Evolutionary conservation across 768 basidiomycete species (phyloP), one percentile per base, ranked within the genome.

Genomic region (Russula dissimulans): DNA sequence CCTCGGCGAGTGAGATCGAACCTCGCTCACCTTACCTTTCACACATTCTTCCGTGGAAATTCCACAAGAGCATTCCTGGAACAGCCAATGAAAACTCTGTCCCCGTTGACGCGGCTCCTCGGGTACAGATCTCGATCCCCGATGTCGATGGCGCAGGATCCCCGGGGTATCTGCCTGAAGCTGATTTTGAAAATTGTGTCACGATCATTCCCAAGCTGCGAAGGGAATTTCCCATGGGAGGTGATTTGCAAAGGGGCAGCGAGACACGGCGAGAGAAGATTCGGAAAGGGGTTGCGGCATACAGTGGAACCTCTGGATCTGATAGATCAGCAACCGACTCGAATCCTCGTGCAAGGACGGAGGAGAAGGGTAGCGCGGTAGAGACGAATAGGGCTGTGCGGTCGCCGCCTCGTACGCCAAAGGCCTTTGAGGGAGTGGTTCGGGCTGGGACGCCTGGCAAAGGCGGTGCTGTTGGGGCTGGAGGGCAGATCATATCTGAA

Each of bases 401-500:
- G 58, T 59, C 62, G 29, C 62, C 57, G 7, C 57, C 57, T 43
- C 57, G 45, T 15, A 52, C 56, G 17, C 49, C 53, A n/a, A 62
- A 64, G 52, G 51, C 52, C 32, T 49, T 52, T 8, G 62, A 61
- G n/a, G 38, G 34, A 3, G 41, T 55, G 11, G 45, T 46, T 8
- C 44, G 61, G 43, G 34, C 47, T 8, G 62, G 61, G 34, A 65
- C 64, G 49, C 57, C 64, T 22, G 59, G 59, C 15, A 63, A 67
- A 29, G 49, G 50, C 29, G 53, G 48, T 15, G 78, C 72, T 73
- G 75, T 79, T 17, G 85, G 86, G 32, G 82, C 84, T 15, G 75
- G 79, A 14, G 85, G 87, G 17, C 83, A 85, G 63, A 84, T 82
- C 44, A 90, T 89, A 58, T 79, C 81, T n/a, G 89, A 91, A 71